Base-by-base conservation (phyloP, 2,329 filamentous ascomycete species). In the Colletotrichum sp. region DNA sequence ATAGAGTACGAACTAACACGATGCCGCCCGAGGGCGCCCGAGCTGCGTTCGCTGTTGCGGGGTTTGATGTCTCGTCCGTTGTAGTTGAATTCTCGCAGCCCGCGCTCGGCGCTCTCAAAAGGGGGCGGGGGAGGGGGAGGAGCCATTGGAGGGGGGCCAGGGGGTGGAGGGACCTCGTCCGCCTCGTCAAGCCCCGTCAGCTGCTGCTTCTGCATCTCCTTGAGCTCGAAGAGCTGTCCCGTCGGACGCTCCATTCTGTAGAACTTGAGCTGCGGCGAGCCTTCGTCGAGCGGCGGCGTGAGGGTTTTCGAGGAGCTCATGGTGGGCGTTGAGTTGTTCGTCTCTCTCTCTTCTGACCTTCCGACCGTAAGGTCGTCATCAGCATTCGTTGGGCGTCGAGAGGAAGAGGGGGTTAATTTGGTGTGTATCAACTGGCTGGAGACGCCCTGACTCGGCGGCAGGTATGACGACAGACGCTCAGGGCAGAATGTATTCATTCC, bases 51-150 rank as follows among this genome's bases (percentile, higher is more conserved):
- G 57, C 73, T 72, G 69, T 68, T 72, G 28, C 73, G 73, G 55
- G 71, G 57, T 26, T 52, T 63, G 57, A 70, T 32, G 28, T 70
- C 69, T 67, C 73, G 68, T 63, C 73, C 73, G 69, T 76, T 68
- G 73, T 76, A 76, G 73, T 76, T 76, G 63, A 72, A 72, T 12
- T 72, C 69, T 44, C 73, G 73, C 39, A 76, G 63, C 39, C 69
- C 69, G 39, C 73, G 73, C 69, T 76, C 73, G 44, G 39, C 73
- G 72, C 62, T 68, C 21, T 52, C 55, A n/a, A 39, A 21, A 26
- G 21, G 15, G 57, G 68, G 68, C 10, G 52, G 16, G 12, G 68
- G 68, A 62, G 68, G 57, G 36, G 68, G 68, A 49, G 68, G 55
- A n/a, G 36, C 36, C 26, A n/a, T 9, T n/a, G 68, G 68, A 24